Evolutionary conservation across 495 filamentous ascomycete genomes (phyloP).

Genomic region (Penicillium nucicola): DNA sequence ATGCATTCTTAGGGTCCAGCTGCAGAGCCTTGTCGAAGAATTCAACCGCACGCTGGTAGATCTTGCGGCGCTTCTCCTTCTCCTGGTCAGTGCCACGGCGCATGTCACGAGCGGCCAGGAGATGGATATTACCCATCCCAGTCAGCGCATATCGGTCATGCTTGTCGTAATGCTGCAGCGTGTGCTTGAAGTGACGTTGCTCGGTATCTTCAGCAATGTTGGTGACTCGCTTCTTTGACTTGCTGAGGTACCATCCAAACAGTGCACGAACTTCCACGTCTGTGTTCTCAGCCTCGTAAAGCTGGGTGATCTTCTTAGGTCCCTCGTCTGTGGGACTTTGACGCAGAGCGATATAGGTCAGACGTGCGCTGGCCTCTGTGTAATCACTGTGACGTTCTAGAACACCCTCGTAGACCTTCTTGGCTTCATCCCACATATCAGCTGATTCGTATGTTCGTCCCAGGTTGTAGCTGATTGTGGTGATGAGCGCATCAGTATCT

Average conservation of each 20-base stretch:
- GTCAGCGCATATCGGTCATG: slow-evolving; percentile 93
- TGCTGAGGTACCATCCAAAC: slow-evolving; percentile 91
- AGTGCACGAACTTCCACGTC: slow-evolving; percentile 89
- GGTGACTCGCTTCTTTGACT: slow-evolving; percentile 71
- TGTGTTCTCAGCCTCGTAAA: slow-evolving; percentile 73
- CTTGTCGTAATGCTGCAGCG: slow-evolving; percentile 89
- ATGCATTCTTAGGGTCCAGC: slow-evolving; percentile 88
- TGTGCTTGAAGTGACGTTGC: slow-evolving; percentile 92
- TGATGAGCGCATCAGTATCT: slow-evolving; percentile 88
- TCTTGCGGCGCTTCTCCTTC: slow-evolving; percentile 80
- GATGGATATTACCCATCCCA: slow-evolving; percentile 92
- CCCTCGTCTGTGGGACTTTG: slow-evolving; percentile 81
- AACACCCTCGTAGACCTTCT: slow-evolving; percentile 80
- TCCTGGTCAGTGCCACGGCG: slow-evolving; percentile 82
- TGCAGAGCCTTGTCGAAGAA: slow-evolving; percentile 98
- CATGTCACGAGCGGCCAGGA: slow-evolving; percentile 88
- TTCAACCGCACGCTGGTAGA: slow-evolving; percentile 87
- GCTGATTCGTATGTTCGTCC: slow-evolving; percentile 93
- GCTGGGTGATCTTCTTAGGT: slow-evolving; percentile 73
- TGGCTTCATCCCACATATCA: slow-evolving; percentile 75
- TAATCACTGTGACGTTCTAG: slow-evolving; percentile 83
- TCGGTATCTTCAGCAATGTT: slow-evolving; percentile 89
- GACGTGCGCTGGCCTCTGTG: slow-evolving; percentile 79
- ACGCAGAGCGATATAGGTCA: slow-evolving; percentile 87
- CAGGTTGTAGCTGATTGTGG: slow-evolving; percentile 92